A percentile compares a stretch with the other conserved stretches of the same genome.
Conservation (phyloP, 345 rosid genomes). For the Hypericum perforatum region DNA sequence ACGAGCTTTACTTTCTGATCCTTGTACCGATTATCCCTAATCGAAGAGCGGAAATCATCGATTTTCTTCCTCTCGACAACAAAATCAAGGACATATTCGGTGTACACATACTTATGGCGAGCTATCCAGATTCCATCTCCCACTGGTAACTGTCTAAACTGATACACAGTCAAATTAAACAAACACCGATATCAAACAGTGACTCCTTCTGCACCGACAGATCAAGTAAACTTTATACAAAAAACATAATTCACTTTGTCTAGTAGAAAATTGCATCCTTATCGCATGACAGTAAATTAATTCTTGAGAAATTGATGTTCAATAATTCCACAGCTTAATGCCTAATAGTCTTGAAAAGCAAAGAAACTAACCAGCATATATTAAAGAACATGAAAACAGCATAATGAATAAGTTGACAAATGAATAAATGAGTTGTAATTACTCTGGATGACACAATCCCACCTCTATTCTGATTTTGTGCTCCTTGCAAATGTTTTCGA, state of each 20-base stretch:
- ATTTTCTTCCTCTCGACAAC: conserved; percentile 88
- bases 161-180: conserved; percentile 14
- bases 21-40: conserved; percentile 75
- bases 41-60: conserved; percentile 73
- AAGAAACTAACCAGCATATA: neutral
- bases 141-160: conserved; percentile 81
- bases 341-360: too few relatives aligned
- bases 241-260: too few relatives aligned
- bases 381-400: neutral
- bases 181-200: conserved; percentile 5
- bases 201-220: conserved; percentile 5
- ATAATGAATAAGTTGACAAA: neutral
- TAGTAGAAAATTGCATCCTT: too few relatives aligned
- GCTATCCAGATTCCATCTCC: conserved; percentile 96
- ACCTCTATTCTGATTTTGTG: conserved; percentile 66
- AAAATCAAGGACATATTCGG: conserved; percentile 84
- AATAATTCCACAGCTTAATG: too few relatives aligned
- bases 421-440: neutral
- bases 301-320: too few relatives aligned
- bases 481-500: conserved; percentile 50
- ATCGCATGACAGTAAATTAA: too few relatives aligned
- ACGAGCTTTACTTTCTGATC: conserved; percentile 84
- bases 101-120: conserved; percentile 46
- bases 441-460: conserved; percentile 8
- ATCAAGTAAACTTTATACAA: neutral